Percentiles rank a stretch among this genome's conserved stretches.
Evolutionary conservation across 306 rosid species (phyloP).

Genomic region (Gillenia trifoliata): DNA sequence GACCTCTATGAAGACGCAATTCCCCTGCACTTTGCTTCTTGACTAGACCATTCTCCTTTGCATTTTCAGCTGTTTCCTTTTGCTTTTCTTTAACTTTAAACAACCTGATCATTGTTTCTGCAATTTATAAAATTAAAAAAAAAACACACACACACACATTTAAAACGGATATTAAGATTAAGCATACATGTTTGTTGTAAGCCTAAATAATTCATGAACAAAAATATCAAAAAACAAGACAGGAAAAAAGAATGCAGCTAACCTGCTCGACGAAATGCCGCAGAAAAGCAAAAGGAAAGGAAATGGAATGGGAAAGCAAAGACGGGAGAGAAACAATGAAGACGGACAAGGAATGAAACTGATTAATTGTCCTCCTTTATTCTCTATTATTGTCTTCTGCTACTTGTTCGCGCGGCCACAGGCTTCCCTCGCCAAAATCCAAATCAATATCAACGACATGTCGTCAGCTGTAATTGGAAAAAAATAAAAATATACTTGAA

Average conservation of each 20-base stretch:
- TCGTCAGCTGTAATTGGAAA: background rate
- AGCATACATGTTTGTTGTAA: background rate
- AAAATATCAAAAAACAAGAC: background rate
- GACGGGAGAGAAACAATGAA: background rate
- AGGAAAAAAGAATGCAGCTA: background rate
- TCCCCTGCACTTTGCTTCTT: constrained; percentile 45
- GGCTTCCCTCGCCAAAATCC: background rate
- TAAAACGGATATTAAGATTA: too few species aligned
- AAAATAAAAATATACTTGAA: background rate
- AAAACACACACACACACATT: too few species aligned
- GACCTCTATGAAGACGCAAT: constrained; percentile 46
- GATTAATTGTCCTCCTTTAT: background rate
- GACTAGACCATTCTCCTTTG: constrained; percentile 19
- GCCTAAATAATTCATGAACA: background rate
- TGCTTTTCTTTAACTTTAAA: constrained; percentile 48
- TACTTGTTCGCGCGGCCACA: background rate
- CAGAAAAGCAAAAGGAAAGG: background rate
- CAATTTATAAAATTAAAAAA: too few species aligned
- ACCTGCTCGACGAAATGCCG: background rate
- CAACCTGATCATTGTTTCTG: constrained; percentile 32
- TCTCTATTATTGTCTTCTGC: background rate
- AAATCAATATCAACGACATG: background rate
- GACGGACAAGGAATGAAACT: background rate
- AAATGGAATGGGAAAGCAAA: background rate
- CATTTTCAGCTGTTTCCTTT: constrained; percentile 28